These are phyloP conservation scores for Passiflora organensis DNA, from an alignment of 345 rosid species.

Conservation along the genomic window DNA sequence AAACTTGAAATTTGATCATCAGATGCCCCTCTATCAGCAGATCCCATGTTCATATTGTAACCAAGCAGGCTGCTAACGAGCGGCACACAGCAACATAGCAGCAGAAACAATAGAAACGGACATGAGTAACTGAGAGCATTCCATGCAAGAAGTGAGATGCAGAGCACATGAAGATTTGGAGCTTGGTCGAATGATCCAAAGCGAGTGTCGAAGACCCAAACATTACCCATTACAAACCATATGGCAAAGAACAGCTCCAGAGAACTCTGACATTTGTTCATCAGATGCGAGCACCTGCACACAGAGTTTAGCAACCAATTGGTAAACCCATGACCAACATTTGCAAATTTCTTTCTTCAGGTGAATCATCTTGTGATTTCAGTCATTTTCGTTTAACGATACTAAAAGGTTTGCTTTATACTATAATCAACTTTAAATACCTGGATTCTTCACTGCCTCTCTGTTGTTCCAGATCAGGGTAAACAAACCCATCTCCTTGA, in stretches of 20 bases:
- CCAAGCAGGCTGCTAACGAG: slow-evolving; percentile 71
- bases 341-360: no score
- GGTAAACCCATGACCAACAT: background rate
- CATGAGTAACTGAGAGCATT: slow-evolving; percentile 87
- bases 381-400: no score
- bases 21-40: slow-evolving; percentile 72
- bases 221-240: slow-evolving; percentile 99
- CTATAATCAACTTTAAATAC: no score
- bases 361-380: background rate
- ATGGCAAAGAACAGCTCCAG: slow-evolving; percentile 98
- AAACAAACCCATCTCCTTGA: slow-evolving; percentile 48
- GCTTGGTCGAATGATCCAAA: slow-evolving; percentile 72
- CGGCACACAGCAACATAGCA: slow-evolving; percentile 85
- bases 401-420: background rate
- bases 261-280: slow-evolving; percentile 84
- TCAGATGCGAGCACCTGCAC: slow-evolving; percentile 66
- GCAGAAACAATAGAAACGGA: slow-evolving; percentile 83
- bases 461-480: slow-evolving; percentile 68
- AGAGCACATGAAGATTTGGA: slow-evolving; percentile 81
- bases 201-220: slow-evolving; percentile 94
- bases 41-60: slow-evolving; percentile 89
- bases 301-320: slow-evolving; percentile 11
- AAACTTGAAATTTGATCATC: slow-evolving; percentile 82
- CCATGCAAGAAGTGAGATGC: slow-evolving; percentile 86
- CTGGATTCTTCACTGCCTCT: slow-evolving; percentile 71